phyloP scores from a whole-genome alignment of 257 asterid genomes.

The Solanum ossicruentum region DNA sequence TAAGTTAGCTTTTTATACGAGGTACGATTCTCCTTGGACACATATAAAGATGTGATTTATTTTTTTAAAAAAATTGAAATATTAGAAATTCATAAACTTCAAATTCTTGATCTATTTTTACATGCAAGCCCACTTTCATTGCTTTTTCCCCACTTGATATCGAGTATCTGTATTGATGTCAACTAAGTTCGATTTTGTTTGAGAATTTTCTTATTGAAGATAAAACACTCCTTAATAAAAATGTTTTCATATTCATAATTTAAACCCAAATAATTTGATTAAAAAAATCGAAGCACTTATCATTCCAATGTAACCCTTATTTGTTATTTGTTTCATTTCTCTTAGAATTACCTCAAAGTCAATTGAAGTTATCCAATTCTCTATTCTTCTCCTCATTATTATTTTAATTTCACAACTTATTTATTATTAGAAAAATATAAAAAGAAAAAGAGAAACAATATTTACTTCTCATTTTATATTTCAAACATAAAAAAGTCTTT shows the following conservation, averaged over 20 bases:
- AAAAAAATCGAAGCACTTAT: too few relatives aligned
- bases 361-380: neutral
- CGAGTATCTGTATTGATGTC: neutral
- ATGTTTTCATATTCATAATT: rapidly evolving
- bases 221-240: neutral
- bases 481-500: too few relatives aligned
- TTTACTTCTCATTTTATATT: neutral
- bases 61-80: neutral
- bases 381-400: neutral
- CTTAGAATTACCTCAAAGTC: neutral
- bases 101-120: neutral
- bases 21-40: neutral
- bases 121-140: neutral
- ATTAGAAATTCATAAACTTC: neutral
- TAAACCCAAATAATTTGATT: too few relatives aligned
- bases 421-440: neutral
- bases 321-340: neutral
- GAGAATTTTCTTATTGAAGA: neutral
- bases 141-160: neutral
- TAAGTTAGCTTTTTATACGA: neutral
- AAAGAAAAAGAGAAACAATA: neutral
- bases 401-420: neutral
- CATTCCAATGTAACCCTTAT: neutral
- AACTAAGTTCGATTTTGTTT: neutral
- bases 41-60: too few relatives aligned